Percentiles rank a stretch among this genome's conserved stretches.
Conservation (phyloP, 1,284 basidiomycete species). For the Gymnopus androsaceus region DNA sequence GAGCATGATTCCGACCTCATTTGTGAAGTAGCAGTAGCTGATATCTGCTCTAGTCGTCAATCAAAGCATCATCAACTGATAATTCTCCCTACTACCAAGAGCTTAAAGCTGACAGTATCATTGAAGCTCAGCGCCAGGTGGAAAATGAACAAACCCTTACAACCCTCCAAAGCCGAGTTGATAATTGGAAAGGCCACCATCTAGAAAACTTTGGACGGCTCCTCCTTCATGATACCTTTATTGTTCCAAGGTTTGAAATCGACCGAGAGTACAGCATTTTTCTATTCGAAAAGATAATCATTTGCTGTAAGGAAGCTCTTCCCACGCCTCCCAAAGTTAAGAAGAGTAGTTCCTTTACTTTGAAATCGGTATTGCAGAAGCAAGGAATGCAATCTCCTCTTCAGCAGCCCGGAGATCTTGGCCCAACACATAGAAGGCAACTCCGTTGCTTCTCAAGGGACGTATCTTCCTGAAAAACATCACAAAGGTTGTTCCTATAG, state of each 20-base stretch:
- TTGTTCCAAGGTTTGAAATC: conserved; percentile 94
- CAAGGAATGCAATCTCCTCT: conserved; percentile 49
- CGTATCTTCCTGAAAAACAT: conserved; percentile 98
- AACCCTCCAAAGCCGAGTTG: conserved; percentile 87
- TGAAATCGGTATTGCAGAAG: conserved; percentile 80
- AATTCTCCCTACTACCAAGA: conserved; percentile 81
- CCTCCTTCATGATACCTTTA: conserved; percentile 91
- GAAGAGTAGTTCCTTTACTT: conserved; percentile 80
- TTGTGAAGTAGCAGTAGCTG: too few relatives aligned
- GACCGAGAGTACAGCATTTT: conserved; percentile 99
- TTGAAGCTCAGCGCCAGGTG: conserved; percentile 88
- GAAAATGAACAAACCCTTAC: conserved; percentile 88
- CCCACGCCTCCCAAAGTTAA: conserved; percentile 53
- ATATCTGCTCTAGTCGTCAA: conserved; percentile 71
- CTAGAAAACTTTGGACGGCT: conserved; percentile 92
- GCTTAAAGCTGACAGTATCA: conserved; percentile 87
- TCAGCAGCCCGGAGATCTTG: conserved; percentile 46
- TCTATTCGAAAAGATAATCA: conserved; percentile 97
- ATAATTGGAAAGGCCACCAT: conserved; percentile 99
- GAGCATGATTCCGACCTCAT: too few relatives aligned
- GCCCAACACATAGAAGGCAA: conserved; percentile 68
- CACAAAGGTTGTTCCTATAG: conserved; percentile 64
- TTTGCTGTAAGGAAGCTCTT: conserved; percentile 92
- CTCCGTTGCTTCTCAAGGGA: conserved; percentile 89
- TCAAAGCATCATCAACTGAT: conserved; percentile 71